Base-by-base conservation (phyloP, 768 basidiomycete species). In the Termitomyces sp. region DNA sequence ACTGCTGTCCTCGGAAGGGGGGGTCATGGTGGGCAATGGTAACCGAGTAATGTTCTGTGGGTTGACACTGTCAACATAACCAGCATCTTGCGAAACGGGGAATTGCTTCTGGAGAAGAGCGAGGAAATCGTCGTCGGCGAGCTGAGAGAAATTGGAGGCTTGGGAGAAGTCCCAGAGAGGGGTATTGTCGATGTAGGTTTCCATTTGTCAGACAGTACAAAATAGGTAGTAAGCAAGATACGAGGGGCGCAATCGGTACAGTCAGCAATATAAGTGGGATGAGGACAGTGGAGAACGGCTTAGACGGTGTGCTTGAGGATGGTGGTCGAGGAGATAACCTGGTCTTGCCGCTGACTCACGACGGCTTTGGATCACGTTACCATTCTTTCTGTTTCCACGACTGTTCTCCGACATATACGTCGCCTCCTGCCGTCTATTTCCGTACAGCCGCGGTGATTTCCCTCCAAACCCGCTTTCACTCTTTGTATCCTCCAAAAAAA, bases 41-140 rank as follows among this genome's bases (percentile, higher is more conserved):
- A 78, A 78, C 12, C 74, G 71, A 12, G 78, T 77, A 39, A 87
- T 79, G 64, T 70, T 81, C 69, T 87, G 83, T 0, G 87, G 86
- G 65, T 88, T 82, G 58, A 88, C 75, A 56, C 75, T 77, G 61
- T 79, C 76, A 45, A 74, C 67, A 62, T 68, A 69, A 57, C 63
- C 56, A 58, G 36, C 49, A 39, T 68, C 53, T 56, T 46, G 60
- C 18, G 62, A 44, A 48, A 60, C 47, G 8, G 51, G 49, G 34
- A 88, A 91, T 71, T 91, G 90, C 65, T 90, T 91, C 67, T 87
- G 85, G 2, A 93, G 79, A 51, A 91, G 78, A 12, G 86, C 82
- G 44, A 92, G 81, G 61, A 93, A 89, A 72, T 91, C 88, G 65
- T 86, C 86, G 67, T 91, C 89, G 12, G 84, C 79, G 43, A 91